Evolutionary conservation across 1,284 basidiomycete species (phyloP), one percentile per base, ranked within the genome.

Genomic region (Irpex lacteus): DNA sequence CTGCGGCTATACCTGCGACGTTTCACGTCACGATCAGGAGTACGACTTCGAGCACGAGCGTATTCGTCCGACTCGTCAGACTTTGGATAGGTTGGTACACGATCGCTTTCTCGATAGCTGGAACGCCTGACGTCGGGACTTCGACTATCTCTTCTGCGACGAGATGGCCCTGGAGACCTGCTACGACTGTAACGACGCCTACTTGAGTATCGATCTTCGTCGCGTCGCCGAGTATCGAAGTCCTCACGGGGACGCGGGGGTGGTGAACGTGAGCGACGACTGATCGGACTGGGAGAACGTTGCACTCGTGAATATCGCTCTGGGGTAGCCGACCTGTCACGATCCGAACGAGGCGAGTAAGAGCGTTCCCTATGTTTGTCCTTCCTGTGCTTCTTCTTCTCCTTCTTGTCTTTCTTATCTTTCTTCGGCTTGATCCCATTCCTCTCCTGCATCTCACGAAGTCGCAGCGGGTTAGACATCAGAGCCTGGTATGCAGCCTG

Each of bases 401-500:
- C 87, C 65, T 81, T 89, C 70, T 87, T 85, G 65, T 90, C 86
- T 66, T 89, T 86, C 73, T 92, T 89, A 61, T 88, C 87, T 73
- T 93, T 90, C 76, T 90, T 88, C 3, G 85, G 84, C 73, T 90
- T 91, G 60, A 90, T 85, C 37, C 90, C 91, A 64, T 85, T 88
- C 61, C 85, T 83, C 76, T 88, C 89, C 74, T 90, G 91, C 81
- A 94, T 82, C 78, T 92, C 90, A 64, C 89, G 86, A 56, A 98
- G 78, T 40, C 95, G 91, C 19, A 96, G 87, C 13, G 98, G 98
- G 70, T 98, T 96, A 63, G 92, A 90, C 81, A 96, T 87, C 60
- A 99, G 81, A 3, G 94, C 88, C 69, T 98, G 88, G 69, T 96
- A 92, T 5, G 95, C 92, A 5, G 93, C 91, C 75, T 98, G 95